A percentile compares a stretch with the other conserved stretches of the same genome.
Evolutionary conservation across 169 alveolate species (phyloP).

Genomic region (Plasmodium vinckei): DNA sequence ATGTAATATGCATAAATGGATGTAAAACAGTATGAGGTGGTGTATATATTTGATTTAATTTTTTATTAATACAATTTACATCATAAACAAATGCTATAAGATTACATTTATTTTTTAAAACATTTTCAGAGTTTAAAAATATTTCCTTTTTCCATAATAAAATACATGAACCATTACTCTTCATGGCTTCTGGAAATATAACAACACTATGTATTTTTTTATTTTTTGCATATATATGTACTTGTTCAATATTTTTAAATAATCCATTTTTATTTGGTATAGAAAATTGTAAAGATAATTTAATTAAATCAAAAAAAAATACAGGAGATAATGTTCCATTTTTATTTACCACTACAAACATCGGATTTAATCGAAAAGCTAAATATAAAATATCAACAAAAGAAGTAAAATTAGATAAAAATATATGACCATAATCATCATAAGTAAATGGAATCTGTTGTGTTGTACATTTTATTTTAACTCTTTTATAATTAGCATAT

Average conservation of each 20-base stretch:
- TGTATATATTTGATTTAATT: conserved; percentile 39
- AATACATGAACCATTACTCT: conserved; percentile 65
- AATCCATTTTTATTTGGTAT: conserved; percentile 39
- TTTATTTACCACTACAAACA: conserved; percentile 44
- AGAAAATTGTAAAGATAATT: conserved; percentile 58
- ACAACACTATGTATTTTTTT: conserved; percentile 44
- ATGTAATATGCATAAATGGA: conserved; percentile 63
- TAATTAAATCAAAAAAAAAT: conserved; percentile 43
- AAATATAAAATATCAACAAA: conserved; percentile 70
- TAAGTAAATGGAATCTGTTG: conserved; percentile 37
- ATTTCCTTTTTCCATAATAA: conserved; percentile 69
- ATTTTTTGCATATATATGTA: conserved; percentile 53
- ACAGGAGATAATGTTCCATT: conserved; percentile 65
- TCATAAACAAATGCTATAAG: conserved; percentile 53
- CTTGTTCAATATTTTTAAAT: conserved; percentile 66
- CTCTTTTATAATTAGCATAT: conserved; percentile 66
- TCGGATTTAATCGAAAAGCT: conserved; percentile 57
- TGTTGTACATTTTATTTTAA: conserved; percentile 54
- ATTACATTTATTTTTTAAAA: conserved; percentile 45
- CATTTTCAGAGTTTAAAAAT: conserved; percentile 36
- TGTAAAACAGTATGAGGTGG: conserved; percentile 65
- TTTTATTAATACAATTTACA: conserved; percentile 24
- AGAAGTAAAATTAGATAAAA: conserved; percentile 58
- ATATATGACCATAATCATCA: conserved; percentile 72
- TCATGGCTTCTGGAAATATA: conserved; percentile 73